Evolutionary conservation across 2,329 filamentous ascomycete species (phyloP), one percentile per base, ranked within the genome.

Genomic region (Lizonia empirigonia): DNA sequence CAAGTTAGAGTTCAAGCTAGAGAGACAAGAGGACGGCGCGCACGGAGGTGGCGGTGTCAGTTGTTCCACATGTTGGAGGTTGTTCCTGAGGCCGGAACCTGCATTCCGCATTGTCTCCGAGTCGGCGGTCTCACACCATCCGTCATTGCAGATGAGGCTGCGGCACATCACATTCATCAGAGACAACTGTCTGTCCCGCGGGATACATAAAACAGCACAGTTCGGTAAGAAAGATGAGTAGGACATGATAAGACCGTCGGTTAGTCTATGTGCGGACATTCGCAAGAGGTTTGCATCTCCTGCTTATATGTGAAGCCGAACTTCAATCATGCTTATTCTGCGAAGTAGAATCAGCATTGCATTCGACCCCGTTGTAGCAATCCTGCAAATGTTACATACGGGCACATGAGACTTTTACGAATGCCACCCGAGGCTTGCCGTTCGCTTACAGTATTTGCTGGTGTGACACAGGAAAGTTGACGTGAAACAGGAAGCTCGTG

Each of bases 401-500:
- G 38, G 20, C 18, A 52, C 42, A 42, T 47, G 49, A 52, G 44
- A 52, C 49, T 13, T 20, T 38, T 37, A 42, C 32, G 29, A 29
- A 42, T 51, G 55, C 50, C 44, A 27, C 30, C 44, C 29, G 38
- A 56, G 50, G 58, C 52, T 60, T 64, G 51, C 50, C 36, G 44
- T 56, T 57, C 44, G 56, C 47, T 56, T 53, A 40, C 40, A 27
- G 44, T 29, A 38, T 44, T 44, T 41, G 51, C 39, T 53, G 54
- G 59, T 55, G 58, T 49, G 53, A 61, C 52, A 53, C 33, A 36
- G n/a, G 27, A 22, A 26, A 39, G 38, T 39, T 19, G 44, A 48
- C 48, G 40, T 63, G 62, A 64, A 59, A 64, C 62, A 55, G 42
- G 26, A 38, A 37, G 51, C 39, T 50, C 37, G 35, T 45, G 45